Base-by-base conservation (phyloP, 306 rosid species). In the Sicyos edulis region DNA sequence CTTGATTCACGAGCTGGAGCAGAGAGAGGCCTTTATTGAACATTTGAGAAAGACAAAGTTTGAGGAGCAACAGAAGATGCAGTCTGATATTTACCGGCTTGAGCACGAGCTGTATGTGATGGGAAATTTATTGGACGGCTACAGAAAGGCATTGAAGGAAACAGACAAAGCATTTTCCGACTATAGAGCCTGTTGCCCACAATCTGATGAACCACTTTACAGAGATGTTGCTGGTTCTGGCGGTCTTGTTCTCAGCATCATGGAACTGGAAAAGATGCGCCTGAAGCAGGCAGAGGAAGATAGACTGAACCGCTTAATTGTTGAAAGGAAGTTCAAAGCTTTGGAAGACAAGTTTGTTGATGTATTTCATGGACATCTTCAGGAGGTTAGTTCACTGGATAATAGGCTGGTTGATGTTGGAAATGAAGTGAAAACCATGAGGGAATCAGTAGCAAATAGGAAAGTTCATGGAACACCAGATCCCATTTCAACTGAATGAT, bases 211-310 rank as follows among this genome's bases (percentile, higher is more conserved):
- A 49, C 92, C 96, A 10, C 96, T 93, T 61, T 93, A 91, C 81
- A 85, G 77, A 79, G 97, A 93, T 75, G 97, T 93, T 78, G 83
- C 95, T 53, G 95, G 88, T 19, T 86, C 96, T 60, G 95, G 96
- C 3, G 99, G 97, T 15, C 95, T 91, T 70, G 97, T 91, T 82
- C 78, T 93, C 81, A 91, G 91, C 80, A 82, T 77, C 70, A 63
- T 69, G 83, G 99, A 93, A 69, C 80, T 93, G 73, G 99, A 89
- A 67, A 87, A 82, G 89, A 87, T 77, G 37, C 85, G 83, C 5
- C 70, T 82, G 78, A 91, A 81, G 84, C 89, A 78, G 80, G 97
- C 88, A 87, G 97, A 89, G 76, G 99, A 93, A 79, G 92, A 91
- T 26, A 86, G 85, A 84, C 8, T 75, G 49, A 81, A 21, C 26